Evolutionary conservation across 202 grass and related monocot genomes (phyloP).

Genomic region (Elaeis oleifera): DNA sequence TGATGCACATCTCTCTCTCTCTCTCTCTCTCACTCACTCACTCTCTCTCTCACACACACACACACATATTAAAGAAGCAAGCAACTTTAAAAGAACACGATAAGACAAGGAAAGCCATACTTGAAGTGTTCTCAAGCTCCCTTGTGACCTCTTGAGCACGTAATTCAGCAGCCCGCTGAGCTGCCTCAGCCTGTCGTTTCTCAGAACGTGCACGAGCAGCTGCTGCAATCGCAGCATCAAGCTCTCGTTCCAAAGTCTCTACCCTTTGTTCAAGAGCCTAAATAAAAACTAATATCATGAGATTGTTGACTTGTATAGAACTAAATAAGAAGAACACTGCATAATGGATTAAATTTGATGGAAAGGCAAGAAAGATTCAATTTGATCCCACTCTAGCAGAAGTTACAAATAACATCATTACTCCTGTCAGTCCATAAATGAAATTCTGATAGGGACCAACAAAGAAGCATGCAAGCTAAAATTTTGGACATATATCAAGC

Average conservation of each 20-base stretch:
- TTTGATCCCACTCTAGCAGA: too few relatives aligned
- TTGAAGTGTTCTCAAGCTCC: constrained; percentile 92
- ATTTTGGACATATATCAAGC: too few relatives aligned
- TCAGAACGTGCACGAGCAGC: constrained; percentile 80
- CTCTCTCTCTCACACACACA: too few relatives aligned
- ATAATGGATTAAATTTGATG: too few relatives aligned
- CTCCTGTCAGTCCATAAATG: too few relatives aligned
- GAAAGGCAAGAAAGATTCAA: too few relatives aligned
- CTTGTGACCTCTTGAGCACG: constrained; percentile 59
- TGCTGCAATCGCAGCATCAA: constrained; percentile 78
- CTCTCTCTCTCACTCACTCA: too few relatives aligned
- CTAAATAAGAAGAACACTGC: background rate
- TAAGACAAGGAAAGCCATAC: constrained; percentile 27
- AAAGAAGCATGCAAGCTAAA: too few relatives aligned
- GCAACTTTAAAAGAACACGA: background rate
- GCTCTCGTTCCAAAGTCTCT: constrained; percentile 79
- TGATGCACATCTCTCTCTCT: too few relatives aligned
- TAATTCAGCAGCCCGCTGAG: constrained; percentile 60
- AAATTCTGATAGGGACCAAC: too few relatives aligned
- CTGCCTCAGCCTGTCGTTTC: constrained; percentile 80
- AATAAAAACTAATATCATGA: constrained; percentile 3
- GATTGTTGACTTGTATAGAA: background rate
- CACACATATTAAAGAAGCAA: too few relatives aligned
- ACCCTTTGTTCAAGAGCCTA: constrained; percentile 86
- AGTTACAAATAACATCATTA: too few relatives aligned